Base-by-base conservation (phyloP, 2,329 filamentous ascomycete genomes). In the Grosmannia clavigera region DNA sequence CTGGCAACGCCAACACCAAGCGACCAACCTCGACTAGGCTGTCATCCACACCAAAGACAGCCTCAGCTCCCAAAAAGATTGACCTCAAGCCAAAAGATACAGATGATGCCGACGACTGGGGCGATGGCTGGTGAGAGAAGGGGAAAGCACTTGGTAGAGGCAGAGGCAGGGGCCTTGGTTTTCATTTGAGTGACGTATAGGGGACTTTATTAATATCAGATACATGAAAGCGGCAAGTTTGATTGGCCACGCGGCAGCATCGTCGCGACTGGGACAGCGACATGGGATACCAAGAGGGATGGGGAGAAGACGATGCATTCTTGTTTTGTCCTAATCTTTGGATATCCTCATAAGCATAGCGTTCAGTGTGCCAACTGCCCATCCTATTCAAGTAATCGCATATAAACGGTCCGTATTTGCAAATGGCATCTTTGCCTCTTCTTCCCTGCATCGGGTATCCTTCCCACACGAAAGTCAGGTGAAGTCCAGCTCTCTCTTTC, bases 41-140 rank as follows among this genome's bases (percentile, higher is more conserved):
- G 29, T 40, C 54, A 38, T 27, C 54, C 0, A 33, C 51, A 67
- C 19, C 29, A 11, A 56, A 55, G 29, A 35, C 31, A 2, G 71
- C 75, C 7, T 69, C 74, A 1, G 71, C 70, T 1, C 73, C 80
- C 0, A 91, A 89, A 74, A 88, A 86, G 72, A 82, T 89, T 63
- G 81, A 88, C 66, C 79, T 82, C 66, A 85, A 83, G 66, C 86
- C 86, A 0, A 86, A 85, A 69, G 75, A 78, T 55, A 71, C 74
- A 3, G 81, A 79, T 29, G 81, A 82, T 53, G 77, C 78, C 60
- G 82, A 84, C 66, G 82, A 78, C 1, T 87, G 84, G 84, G 84
- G 82, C 5, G 83, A 86, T 63, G 82, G 81, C 9, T 87, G 84
- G 84, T 84, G 72, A 65, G 55, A 19, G 31, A 31, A 5, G 27